A percentile compares a stretch with the other conserved stretches of the same genome.
These are phyloP conservation scores for Golubevia pallescens DNA, from an alignment of 1,284 basidiomycete genomes.

Conservation along the genomic window DNA sequence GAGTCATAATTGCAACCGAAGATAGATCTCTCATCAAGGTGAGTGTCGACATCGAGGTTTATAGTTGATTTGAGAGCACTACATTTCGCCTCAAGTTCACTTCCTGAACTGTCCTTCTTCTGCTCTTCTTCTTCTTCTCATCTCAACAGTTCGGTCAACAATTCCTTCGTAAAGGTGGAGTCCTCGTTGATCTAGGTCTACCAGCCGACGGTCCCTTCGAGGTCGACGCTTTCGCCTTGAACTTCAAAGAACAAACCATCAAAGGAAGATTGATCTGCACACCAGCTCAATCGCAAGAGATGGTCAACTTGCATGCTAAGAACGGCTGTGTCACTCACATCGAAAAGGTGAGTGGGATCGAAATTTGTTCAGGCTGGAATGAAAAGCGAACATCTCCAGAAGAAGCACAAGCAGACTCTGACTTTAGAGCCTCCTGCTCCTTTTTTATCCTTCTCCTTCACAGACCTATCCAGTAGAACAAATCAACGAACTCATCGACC, in stretches of 20 bases:
- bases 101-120: too few relatives aligned
- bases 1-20: conserved; percentile 43
- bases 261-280: conserved; percentile 47
- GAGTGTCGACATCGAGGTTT: too few relatives aligned
- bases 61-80: too few relatives aligned
- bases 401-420: too few relatives aligned
- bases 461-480: conserved; percentile 40
- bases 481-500: conserved; percentile 38
- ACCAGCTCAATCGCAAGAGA: conserved; percentile 40
- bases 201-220: conserved; percentile 43
- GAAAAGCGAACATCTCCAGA: too few relatives aligned
- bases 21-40: conserved; percentile 25
- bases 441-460: too few relatives aligned
- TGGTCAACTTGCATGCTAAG: conserved; percentile 40
- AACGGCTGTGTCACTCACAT: conserved; percentile 36
- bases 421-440: too few relatives aligned
- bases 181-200: conserved; percentile 42
- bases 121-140: too few relatives aligned
- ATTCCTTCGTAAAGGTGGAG: conserved; percentile 41
- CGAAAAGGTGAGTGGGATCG: conserved; percentile 17
- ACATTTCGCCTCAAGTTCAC: too few relatives aligned
- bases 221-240: conserved; percentile 39
- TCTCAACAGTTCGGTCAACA: conserved; percentile 29
- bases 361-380: too few relatives aligned
- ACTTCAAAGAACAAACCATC: conserved; percentile 52